These are phyloP conservation scores for Hericium rajendrae DNA, from an alignment of 768 basidiomycete species.

Conservation along the genomic window DNA sequence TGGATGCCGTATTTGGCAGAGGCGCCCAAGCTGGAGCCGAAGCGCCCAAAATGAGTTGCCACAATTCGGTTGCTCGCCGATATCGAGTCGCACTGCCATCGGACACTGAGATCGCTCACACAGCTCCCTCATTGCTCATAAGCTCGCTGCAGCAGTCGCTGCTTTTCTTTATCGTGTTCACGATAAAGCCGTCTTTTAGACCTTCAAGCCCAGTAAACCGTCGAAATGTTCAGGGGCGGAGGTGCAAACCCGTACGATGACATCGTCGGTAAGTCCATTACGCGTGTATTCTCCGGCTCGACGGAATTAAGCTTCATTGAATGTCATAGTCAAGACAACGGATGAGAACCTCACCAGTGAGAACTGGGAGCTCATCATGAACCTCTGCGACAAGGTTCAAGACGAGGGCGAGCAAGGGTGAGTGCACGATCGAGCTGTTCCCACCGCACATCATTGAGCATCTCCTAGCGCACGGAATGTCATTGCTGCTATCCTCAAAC, in stretches of 20 bases:
- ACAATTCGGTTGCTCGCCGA: too few relatives aligned
- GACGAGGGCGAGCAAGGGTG: slow-evolving; percentile 86
- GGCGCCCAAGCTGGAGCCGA: not conserved
- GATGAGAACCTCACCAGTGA: slow-evolving; percentile 92
- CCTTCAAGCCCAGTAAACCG: not conserved
- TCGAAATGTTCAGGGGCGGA: slow-evolving; percentile 56
- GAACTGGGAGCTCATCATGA: slow-evolving; percentile 92
- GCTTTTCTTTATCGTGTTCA: too few relatives aligned
- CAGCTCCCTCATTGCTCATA: too few relatives aligned
- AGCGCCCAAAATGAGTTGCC: too few relatives aligned
- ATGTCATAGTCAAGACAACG: slow-evolving; percentile 74
- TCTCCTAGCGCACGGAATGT: slow-evolving; percentile 76
- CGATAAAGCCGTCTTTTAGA: not conserved
- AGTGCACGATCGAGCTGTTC: slow-evolving; percentile 15
- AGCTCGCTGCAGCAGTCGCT: too few relatives aligned
- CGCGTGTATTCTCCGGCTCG: not conserved
- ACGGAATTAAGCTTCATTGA: not conserved
- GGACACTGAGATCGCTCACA: too few relatives aligned
- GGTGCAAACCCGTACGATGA: slow-evolving; percentile 76
- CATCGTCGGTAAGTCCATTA: slow-evolving; percentile 54
- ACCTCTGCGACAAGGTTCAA: slow-evolving; percentile 91
- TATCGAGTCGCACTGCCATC: too few relatives aligned
- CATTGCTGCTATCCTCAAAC: slow-evolving; percentile 77
- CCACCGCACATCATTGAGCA: slow-evolving; percentile 2
- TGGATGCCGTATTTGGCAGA: not conserved